Evolutionary conservation across 805 yeast species (phyloP).

Genomic region (Pichia cabralensis): DNA sequence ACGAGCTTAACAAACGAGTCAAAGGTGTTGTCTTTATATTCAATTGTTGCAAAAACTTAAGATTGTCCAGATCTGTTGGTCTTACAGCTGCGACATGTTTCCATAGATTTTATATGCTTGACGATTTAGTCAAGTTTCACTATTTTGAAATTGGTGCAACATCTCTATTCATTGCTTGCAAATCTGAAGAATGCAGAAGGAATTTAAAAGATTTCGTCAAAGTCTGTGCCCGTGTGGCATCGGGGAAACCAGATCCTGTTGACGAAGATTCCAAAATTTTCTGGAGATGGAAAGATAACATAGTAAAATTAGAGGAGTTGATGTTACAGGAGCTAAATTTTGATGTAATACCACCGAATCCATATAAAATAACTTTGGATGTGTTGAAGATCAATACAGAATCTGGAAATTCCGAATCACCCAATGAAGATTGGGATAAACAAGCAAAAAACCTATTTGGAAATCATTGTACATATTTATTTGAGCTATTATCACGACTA

Average conservation of each 20-base stretch:
- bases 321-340: constrained; percentile 36
- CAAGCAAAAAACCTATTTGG: constrained; percentile 13
- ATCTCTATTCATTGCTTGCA: constrained; percentile 41
- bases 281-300: constrained; percentile 41
- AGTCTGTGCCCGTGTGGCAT: constrained; percentile 38
- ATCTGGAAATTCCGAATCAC: constrained; percentile 1
- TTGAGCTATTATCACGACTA: constrained; percentile 21
- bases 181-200: constrained; percentile 43
- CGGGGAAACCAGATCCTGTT: constrained; percentile 29
- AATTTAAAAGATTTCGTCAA: constrained; percentile 38
- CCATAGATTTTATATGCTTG: constrained; percentile 43
- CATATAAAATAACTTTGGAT: constrained; percentile 25
- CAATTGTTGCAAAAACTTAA: constrained; percentile 32
- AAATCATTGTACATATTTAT: constrained; percentile 18
- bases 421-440: constrained; percentile 11
- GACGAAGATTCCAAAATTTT: constrained; percentile 38
- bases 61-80: constrained; percentile 37
- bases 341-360: constrained; percentile 35
- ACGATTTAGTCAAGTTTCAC: constrained; percentile 32
- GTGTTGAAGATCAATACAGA: constrained; percentile 16
- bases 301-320: constrained; percentile 36
- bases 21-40: constrained; percentile 41
- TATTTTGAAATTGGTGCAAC: constrained; percentile 44
- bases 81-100: constrained; percentile 38
- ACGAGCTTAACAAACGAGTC: constrained; percentile 33